These are phyloP conservation scores for Colletotrichum australisinense DNA, from an alignment of 2,329 filamentous ascomycete genomes.

Conservation along the genomic window DNA sequence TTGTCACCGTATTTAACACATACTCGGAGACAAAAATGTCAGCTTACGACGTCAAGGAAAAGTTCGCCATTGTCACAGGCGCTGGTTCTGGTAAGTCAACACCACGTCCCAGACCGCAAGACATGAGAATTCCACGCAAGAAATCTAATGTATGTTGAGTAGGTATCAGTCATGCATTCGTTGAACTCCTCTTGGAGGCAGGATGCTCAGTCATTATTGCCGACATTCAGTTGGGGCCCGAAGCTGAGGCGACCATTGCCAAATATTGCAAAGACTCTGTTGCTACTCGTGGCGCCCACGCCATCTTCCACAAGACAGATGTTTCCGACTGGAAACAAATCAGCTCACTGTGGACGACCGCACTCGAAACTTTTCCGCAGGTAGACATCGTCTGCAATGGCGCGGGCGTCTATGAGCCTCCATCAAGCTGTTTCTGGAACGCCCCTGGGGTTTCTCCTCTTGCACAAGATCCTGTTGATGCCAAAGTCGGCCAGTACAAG, in stretches of 20 bases:
- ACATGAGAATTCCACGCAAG: neutral
- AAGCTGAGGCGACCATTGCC: slow-evolving; percentile 37
- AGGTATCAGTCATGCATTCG: slow-evolving; percentile 41
- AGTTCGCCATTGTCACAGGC: neutral
- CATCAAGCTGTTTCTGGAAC: slow-evolving; percentile 42
- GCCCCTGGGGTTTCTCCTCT: slow-evolving; percentile 39
- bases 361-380: slow-evolving; percentile 29
- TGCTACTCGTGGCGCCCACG: neutral
- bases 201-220: slow-evolving; percentile 43
- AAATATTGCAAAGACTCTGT: slow-evolving; percentile 11
- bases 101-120: neutral
- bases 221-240: slow-evolving; percentile 39
- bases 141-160: neutral
- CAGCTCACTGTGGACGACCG: slow-evolving; percentile 37
- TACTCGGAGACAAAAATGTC: neutral
- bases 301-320: slow-evolving; percentile 41
- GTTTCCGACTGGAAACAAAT: slow-evolving; percentile 43
- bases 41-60: neutral
- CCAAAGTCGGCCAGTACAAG: slow-evolving; percentile 38
- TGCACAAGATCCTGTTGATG: slow-evolving; percentile 37
- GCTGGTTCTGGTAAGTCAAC: neutral
- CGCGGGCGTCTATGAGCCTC: slow-evolving; percentile 43
- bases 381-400: slow-evolving; percentile 38
- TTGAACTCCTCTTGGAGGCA: slow-evolving; percentile 37
- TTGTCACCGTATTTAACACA: neutral